These are phyloP conservation scores for Alternaria longipes DNA, from an alignment of 2,329 filamentous ascomycete species.

Conservation along the genomic window DNA sequence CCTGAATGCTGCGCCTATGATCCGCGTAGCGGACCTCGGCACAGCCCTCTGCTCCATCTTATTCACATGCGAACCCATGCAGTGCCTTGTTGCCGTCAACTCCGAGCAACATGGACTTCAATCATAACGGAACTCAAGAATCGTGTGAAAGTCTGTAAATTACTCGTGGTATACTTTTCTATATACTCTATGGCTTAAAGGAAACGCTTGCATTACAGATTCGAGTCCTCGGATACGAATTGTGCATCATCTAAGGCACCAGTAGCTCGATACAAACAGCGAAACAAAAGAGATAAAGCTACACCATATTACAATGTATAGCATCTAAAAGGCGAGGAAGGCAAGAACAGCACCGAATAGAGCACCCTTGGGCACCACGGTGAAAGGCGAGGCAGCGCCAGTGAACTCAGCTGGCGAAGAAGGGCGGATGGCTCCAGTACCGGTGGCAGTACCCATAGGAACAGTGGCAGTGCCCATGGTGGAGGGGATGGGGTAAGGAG, in stretches of 20 bases:
- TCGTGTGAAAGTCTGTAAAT: neutral
- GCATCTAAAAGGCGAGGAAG: slow-evolving; percentile 46
- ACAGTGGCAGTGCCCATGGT: slow-evolving; percentile 33
- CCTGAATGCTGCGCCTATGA: slow-evolving; percentile 4
- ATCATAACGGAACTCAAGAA: neutral
- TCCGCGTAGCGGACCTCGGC: slow-evolving; percentile 17
- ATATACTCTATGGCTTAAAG: neutral
- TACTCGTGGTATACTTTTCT: neutral
- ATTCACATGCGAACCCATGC: slow-evolving; percentile 13
- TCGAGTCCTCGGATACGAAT: neutral
- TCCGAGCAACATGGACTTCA: neutral
- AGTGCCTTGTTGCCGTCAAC: neutral
- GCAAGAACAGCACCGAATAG: slow-evolving; percentile 44
- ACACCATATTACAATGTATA: slow-evolving; percentile 3
- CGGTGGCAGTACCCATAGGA: slow-evolving; percentile 30
- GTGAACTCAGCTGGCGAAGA: slow-evolving; percentile 44
- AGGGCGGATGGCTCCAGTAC: slow-evolving; percentile 32
- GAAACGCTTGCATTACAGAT: slow-evolving; percentile 3
- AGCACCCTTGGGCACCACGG: slow-evolving; percentile 31
- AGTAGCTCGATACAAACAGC: slow-evolving; percentile 1
- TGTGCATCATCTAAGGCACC: neutral
- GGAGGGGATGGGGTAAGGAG: slow-evolving; percentile 38
- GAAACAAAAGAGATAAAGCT: slow-evolving; percentile 1
- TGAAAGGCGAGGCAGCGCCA: slow-evolving; percentile 44
- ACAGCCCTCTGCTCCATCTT: slow-evolving; percentile 1